phyloP scores from a whole-genome alignment of 768 basidiomycete genomes.

The Tricholoma hemisulphureum region DNA sequence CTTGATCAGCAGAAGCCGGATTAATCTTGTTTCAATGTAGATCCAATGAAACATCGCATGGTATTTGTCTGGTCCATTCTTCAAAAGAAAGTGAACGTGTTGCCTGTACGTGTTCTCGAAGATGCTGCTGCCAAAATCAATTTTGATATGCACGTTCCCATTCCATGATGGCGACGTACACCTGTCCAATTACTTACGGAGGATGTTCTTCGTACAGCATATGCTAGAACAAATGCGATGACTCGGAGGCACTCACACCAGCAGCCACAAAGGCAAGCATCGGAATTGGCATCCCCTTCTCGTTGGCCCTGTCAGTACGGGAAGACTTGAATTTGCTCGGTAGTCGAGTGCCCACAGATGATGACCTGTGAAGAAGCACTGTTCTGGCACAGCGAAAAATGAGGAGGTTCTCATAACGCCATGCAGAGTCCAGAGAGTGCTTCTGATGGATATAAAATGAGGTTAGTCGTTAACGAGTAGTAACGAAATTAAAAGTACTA shows the following conservation, averaged over 20 bases:
- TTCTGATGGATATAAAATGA: too few species aligned
- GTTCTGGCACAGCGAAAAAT: not conserved
- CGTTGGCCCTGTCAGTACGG: not conserved
- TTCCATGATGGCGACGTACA: slow-evolving; percentile 1
- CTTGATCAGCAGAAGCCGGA: not conserved
- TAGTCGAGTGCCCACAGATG: slow-evolving; percentile 1
- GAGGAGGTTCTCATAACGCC: too few species aligned
- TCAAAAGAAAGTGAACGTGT: not conserved
- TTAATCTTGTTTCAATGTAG: not conserved
- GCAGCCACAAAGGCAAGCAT: slow-evolving; percentile 4
- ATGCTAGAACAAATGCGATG: not conserved
- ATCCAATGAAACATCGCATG: slow-evolving; percentile 6
- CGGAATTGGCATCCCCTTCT: slow-evolving; percentile 4
- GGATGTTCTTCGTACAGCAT: too few species aligned
- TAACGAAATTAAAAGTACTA: too few species aligned
- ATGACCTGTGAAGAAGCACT: not conserved
- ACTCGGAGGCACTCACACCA: not conserved
- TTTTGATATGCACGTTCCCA: not conserved
- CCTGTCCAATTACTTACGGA: not conserved
- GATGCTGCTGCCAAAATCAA: not conserved
- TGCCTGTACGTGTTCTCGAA: not conserved
- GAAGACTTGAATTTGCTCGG: slow-evolving; percentile 7
- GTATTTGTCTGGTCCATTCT: slow-evolving; percentile 1
- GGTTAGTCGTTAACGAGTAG: too few species aligned
- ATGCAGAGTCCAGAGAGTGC: too few species aligned